A percentile compares a stretch with the other conserved stretches of the same genome.
phyloP scores from a whole-genome alignment of 176 grass and related monocot species.

The Oryza brachyantha region DNA sequence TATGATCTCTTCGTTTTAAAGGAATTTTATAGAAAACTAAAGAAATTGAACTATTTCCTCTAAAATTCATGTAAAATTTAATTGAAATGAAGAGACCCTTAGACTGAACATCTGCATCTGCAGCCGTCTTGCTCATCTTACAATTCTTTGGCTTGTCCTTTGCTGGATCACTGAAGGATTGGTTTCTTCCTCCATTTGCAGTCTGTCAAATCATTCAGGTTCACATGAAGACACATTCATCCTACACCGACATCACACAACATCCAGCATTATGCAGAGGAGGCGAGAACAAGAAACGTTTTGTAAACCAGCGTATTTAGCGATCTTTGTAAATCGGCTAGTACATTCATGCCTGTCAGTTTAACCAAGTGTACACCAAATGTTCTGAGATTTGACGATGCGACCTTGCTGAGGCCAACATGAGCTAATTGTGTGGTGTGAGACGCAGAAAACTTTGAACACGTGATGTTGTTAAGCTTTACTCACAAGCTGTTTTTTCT shows the following conservation, averaged over 20 bases:
- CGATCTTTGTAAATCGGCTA: background rate
- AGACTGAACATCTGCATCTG: background rate
- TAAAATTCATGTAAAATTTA: too few relatives aligned
- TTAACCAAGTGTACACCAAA: background rate
- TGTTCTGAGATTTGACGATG: background rate
- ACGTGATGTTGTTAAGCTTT: too few relatives aligned
- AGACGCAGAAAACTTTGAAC: too few relatives aligned
- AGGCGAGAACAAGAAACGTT: background rate
- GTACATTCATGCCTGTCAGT: background rate
- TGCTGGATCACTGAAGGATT: background rate
- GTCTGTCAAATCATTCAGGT: conserved; percentile 70
- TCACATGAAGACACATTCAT: too few relatives aligned
- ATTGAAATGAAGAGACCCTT: too few relatives aligned
- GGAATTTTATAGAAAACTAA: too few relatives aligned
- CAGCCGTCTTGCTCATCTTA: background rate
- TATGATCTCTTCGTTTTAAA: too few relatives aligned
- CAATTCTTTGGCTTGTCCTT: background rate
- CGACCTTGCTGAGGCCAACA: background rate
- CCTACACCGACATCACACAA: background rate
- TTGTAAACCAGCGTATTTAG: background rate
- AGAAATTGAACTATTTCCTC: too few relatives aligned
- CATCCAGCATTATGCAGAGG: background rate
- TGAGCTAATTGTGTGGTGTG: background rate
- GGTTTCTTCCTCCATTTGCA: conserved; percentile 27
- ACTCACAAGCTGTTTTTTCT: background rate